Conservation (phyloP, 495 filamentous ascomycete species). For the Podospora didyma region DNA sequence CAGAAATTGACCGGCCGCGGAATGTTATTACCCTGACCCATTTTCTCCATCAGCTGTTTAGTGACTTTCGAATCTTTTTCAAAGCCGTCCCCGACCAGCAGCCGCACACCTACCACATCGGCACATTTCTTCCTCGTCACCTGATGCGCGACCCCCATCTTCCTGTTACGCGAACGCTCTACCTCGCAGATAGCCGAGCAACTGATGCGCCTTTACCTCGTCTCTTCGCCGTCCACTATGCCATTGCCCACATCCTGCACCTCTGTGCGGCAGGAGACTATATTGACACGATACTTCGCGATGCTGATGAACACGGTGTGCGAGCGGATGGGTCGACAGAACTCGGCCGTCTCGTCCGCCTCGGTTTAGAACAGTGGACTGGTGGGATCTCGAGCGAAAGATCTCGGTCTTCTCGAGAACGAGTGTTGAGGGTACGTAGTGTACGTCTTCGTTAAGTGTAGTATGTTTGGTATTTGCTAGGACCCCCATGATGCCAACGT, state of each 20-base stretch:
- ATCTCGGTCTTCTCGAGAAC: too few species aligned
- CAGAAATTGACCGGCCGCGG: constrained; percentile 16
- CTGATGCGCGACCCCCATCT: constrained; percentile 11
- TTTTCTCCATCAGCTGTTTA: constrained; percentile 16
- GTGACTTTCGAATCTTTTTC: constrained; percentile 21
- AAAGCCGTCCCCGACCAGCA: constrained; percentile 1
- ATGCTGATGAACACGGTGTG: constrained; percentile 20
- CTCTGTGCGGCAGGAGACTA: constrained; percentile 29
- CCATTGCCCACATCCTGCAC: constrained; percentile 33
- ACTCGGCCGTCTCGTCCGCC: constrained; percentile 2
- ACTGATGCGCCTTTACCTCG: constrained; percentile 4
- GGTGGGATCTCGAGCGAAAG: not conserved
- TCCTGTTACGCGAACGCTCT: constrained; percentile 14
- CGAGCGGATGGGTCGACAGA: constrained; percentile 23
- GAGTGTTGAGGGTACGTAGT: too few species aligned
- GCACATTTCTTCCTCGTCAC: constrained; percentile 5
- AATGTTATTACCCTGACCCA: constrained; percentile 21
- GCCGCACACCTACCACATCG: constrained; percentile 20
- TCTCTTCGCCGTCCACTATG: constrained; percentile 26
- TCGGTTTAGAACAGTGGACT: not conserved
- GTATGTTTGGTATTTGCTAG: too few species aligned
- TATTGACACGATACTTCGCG: constrained; percentile 22
- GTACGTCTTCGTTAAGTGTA: too few species aligned
- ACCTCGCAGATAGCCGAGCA: constrained; percentile 18
- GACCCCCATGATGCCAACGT: too few species aligned